phyloP scores from a whole-genome alignment of 331 rosid species.

The Spiraea crenata region DNA sequence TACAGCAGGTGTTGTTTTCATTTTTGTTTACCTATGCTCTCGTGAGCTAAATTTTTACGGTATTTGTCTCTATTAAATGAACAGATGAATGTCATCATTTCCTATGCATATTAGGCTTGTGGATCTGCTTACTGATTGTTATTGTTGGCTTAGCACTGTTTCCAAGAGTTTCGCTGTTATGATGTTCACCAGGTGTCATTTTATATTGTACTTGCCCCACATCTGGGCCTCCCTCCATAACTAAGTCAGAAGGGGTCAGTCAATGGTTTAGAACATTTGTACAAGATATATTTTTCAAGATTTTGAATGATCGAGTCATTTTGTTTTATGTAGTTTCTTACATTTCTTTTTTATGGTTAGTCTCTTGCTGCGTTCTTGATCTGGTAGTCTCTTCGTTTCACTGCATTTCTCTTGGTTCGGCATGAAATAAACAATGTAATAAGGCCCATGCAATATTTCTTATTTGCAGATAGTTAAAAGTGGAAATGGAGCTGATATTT shows the following conservation, averaged over 20 bases:
- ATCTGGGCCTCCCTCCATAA: background rate
- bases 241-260: background rate
- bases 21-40: background rate
- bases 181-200: background rate
- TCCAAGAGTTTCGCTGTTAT: no score
- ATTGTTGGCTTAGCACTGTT: background rate
- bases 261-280: background rate
- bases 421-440: background rate
- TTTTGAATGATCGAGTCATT: background rate
- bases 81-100: background rate
- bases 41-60: background rate
- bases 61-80: background rate
- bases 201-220: background rate
- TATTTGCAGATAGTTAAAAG: slow-evolving; percentile 58
- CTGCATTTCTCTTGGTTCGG: background rate
- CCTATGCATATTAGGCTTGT: background rate
- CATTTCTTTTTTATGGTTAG: background rate
- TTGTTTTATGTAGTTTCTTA: background rate
- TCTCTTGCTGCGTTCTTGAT: background rate
- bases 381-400: no score
- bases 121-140: background rate
- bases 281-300: background rate
- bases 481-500: slow-evolving; percentile 68
- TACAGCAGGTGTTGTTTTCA: slow-evolving; percentile 57
- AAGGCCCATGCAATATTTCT: background rate